Conservation (phyloP, 2,329 filamentous ascomycete species). For the Oidium heveae region DNA sequence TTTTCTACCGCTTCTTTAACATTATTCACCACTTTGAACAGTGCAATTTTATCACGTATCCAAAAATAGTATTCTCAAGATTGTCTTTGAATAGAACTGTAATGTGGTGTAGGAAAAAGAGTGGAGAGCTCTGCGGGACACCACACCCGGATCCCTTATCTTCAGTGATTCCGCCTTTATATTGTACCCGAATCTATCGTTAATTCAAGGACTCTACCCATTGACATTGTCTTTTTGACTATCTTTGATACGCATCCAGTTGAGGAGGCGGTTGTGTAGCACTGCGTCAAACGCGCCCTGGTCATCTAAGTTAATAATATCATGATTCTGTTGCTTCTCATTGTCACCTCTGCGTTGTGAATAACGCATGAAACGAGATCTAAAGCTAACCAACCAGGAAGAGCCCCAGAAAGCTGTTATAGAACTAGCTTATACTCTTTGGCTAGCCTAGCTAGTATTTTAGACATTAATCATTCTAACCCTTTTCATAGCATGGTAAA, state of each 20-base stretch:
- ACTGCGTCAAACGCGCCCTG: neutral
- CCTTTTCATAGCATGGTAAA: neutral
- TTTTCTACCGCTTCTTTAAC: neutral
- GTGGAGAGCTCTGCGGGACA: neutral
- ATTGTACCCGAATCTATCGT: neutral
- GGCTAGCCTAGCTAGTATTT: neutral
- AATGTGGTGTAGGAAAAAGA: neutral
- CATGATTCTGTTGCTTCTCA: neutral
- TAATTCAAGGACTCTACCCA: neutral
- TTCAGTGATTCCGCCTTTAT: neutral
- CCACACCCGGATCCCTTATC: neutral
- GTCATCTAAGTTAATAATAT: neutral
- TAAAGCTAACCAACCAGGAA: neutral
- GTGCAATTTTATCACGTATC: neutral
- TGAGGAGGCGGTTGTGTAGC: neutral
- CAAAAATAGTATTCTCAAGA: neutral
- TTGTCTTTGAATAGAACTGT: neutral
- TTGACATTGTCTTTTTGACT: neutral
- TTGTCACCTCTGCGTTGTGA: neutral
- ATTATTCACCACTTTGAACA: neutral
- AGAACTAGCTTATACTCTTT: neutral
- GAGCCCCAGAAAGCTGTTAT: neutral
- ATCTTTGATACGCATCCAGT: neutral
- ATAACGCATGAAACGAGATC: neutral
- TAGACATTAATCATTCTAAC: neutral